Percentiles rank a stretch among this genome's conserved stretches.
phyloP scores from a whole-genome alignment of 1,139 yeast species.

The Pichia sp. region DNA sequence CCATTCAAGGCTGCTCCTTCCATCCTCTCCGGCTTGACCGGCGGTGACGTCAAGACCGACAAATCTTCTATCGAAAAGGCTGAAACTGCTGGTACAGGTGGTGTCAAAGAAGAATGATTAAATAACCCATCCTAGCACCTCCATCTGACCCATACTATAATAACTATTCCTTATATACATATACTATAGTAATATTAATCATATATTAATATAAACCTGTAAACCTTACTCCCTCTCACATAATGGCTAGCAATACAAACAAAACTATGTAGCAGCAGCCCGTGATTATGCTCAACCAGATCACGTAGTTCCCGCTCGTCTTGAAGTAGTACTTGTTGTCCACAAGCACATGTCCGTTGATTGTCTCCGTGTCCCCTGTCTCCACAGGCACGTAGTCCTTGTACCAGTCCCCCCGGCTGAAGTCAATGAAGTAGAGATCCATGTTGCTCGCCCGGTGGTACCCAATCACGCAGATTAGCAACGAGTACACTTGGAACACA shows the following conservation, averaged over 20 bases:
- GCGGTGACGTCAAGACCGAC: constrained; percentile 64
- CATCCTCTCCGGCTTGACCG: constrained; percentile 67
- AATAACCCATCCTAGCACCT: not conserved
- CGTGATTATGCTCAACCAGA: constrained; percentile 42
- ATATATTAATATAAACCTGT: no score
- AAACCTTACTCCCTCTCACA: constrained; percentile 26
- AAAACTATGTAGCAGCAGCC: constrained; percentile 43
- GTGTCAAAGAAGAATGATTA: constrained; percentile 60
- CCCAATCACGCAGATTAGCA: constrained; percentile 45
- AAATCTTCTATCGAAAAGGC: constrained; percentile 82
- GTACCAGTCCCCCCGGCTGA: constrained; percentile 23
- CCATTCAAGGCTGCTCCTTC: constrained; percentile 86
- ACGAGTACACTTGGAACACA: constrained; percentile 49
- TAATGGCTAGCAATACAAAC: constrained; percentile 39
- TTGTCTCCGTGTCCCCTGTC: not conserved
- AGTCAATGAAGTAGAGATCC: constrained; percentile 40
- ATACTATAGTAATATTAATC: not conserved
- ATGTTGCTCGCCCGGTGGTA: constrained; percentile 42
- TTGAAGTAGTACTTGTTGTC: constrained; percentile 34
- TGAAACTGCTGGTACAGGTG: constrained; percentile 84
- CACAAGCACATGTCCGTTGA: constrained; percentile 24
- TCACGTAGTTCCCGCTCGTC: constrained; percentile 50
- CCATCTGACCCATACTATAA: not conserved
- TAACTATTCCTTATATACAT: not conserved
- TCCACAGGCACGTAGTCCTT: constrained; percentile 8